Evolutionary conservation across 2,329 filamentous ascomycete genomes (phyloP).

Genomic region (Ophiostoma pallidulum): DNA sequence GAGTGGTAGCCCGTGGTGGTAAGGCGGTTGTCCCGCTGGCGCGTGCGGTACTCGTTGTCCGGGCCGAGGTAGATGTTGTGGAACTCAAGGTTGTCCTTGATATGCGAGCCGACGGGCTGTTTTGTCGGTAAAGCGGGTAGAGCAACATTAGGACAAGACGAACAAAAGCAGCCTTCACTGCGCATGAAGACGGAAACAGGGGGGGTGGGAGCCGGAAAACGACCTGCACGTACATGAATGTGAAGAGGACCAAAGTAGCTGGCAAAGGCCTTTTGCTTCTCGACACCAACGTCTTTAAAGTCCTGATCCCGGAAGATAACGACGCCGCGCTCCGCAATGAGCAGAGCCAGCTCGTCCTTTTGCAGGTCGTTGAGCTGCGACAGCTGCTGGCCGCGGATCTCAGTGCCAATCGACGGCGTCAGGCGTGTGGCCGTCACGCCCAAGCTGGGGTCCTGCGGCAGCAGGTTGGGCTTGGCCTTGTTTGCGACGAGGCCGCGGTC

Average conservation of each 20-base stretch:
- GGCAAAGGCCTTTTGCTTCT: conserved; percentile 30
- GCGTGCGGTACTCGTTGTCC: conserved; percentile 33
- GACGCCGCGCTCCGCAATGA: conserved; percentile 32
- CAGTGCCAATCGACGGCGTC: conserved; percentile 31
- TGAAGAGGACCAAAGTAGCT: conserved; percentile 31
- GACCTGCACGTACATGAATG: conserved; percentile 20
- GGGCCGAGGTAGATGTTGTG: conserved; percentile 38
- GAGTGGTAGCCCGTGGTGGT: conserved; percentile 32
- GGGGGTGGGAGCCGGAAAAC: background rate
- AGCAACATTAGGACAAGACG: too few relatives aligned
- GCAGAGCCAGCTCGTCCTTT: conserved; percentile 32
- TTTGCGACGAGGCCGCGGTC: conserved; percentile 25
- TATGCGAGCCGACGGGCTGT: conserved; percentile 34
- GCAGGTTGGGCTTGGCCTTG: conserved; percentile 22
- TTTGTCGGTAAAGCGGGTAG: too few relatives aligned
- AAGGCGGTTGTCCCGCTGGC: conserved; percentile 26
- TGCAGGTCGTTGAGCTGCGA: conserved; percentile 29
- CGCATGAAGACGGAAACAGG: too few relatives aligned
- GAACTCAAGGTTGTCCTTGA: conserved; percentile 33
- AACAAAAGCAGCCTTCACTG: too few relatives aligned
- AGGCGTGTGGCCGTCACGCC: conserved; percentile 20
- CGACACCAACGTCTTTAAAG: conserved; percentile 29
- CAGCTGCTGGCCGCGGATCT: conserved; percentile 31
- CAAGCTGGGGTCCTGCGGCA: conserved; percentile 15
- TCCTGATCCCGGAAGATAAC: conserved; percentile 29